Evolutionary conservation across 345 rosid species (phyloP), one percentile per base, ranked within the genome.

Genomic region (Rubroshorea leprosula): DNA sequence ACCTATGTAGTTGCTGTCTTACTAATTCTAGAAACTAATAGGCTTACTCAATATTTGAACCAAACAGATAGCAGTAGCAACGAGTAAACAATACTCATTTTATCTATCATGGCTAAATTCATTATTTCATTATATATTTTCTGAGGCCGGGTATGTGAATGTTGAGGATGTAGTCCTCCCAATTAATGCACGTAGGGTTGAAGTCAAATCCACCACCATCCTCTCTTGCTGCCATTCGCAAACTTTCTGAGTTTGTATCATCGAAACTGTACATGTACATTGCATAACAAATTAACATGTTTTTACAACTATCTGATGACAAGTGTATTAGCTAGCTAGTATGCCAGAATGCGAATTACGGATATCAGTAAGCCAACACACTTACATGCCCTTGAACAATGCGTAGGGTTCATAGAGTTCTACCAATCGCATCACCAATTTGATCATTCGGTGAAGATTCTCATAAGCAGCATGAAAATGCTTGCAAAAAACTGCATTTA

Each of bases 241-340:
- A n/a, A n/a, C 57, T 76, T 55, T 80, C 81, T 0, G 76, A 72
- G 76, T 87, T 85, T 22, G 39, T 64, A 61, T 87, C 96, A 23
- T 84, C 96, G 51, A 83, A 87, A 21, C 96, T 87, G 80, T 54
- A 50, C 10, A 12, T 25, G 15, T 35, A 35, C 41, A 35, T 35
- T 13, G 13, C 26, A 15, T 2, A 19, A 5, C 8, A 39, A 5
- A 14, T 39, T 5, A 2, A 39, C 9, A 14, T 7, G 15, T 39
- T 3, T 27, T 3, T 27, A 27, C 8, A 27, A 3, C 7, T 35
- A 35, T 3, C 7, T 10, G 9, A 29, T 29, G 9, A 44, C 4
- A 44, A 6, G 16, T 44, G 16, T 35, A 44, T 44, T 6, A 44
- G 3, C 16, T 57, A 19, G 41, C 11, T 49, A 11, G 7, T 49